phyloP scores from a whole-genome alignment of 371 early-diverging fungal genomes.

The Nematocida ausubeli region DNA sequence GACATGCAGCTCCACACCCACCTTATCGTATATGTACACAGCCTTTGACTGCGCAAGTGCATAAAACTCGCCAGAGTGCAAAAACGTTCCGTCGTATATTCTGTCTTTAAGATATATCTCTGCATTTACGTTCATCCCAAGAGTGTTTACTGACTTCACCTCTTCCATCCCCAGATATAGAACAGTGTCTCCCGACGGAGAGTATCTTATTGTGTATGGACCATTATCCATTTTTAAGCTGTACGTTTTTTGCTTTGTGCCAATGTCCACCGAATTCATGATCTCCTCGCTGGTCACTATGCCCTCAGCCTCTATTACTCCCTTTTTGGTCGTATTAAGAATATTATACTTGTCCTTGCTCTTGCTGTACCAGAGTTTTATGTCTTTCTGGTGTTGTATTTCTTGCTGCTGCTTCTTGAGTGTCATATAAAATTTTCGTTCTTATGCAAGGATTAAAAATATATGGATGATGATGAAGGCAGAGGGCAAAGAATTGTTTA shows the following conservation, averaged over 20 bases:
- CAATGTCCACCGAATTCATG: conserved; percentile 73
- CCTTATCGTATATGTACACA: conserved; percentile 87
- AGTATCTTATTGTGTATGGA: conserved; percentile 79
- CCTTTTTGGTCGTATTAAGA: conserved; percentile 54
- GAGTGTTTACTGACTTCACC: conserved; percentile 87
- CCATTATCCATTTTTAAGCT: conserved; percentile 77
- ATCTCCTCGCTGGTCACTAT: conserved; percentile 80
- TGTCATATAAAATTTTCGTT: conserved; percentile 39
- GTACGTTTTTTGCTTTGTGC: conserved; percentile 77
- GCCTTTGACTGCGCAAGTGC: conserved; percentile 90
- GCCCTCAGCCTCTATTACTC: conserved; percentile 71
- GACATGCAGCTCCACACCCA: conserved; percentile 85
- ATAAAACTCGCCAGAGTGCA: conserved; percentile 89
- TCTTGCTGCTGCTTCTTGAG: conserved; percentile 50
- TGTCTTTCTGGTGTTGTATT: conserved; percentile 45
- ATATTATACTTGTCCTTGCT: conserved; percentile 47
- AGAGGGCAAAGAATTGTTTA: conserved; percentile 35
- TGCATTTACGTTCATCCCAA: conserved; percentile 74
- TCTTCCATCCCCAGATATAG: conserved; percentile 77
- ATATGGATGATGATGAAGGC: conserved; percentile 48
- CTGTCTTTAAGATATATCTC: conserved; percentile 82
- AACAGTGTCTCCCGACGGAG: conserved; percentile 73
- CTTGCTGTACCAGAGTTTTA: conserved; percentile 27
- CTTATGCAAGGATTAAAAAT: not conserved
- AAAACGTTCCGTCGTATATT: conserved; percentile 74